Percentiles rank a stretch among this genome's conserved stretches.
These are phyloP conservation scores for Sordariomycetes sp. DNA, from an alignment of 2,329 filamentous ascomycete genomes.

Conservation along the genomic window DNA sequence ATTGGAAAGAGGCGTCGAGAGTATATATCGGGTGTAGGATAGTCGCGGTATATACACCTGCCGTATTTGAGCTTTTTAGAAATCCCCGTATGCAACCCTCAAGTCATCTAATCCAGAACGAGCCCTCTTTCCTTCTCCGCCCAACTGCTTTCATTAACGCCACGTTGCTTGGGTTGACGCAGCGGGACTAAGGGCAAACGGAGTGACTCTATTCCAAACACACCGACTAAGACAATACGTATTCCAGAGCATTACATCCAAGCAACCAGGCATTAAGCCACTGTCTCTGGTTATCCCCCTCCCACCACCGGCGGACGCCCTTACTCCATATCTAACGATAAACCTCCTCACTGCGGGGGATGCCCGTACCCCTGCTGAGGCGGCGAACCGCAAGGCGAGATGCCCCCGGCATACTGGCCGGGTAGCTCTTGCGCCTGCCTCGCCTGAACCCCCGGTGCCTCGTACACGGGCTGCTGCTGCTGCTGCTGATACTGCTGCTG, in stretches of 20 bases:
- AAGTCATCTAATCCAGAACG: no score
- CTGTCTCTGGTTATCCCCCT: no score
- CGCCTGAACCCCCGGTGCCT: not conserved
- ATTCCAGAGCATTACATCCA: not conserved
- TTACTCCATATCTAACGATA: not conserved
- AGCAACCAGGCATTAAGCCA: not conserved
- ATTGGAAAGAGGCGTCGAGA: no score
- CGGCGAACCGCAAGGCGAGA: not conserved
- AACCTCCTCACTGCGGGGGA: not conserved
- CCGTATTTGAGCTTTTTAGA: no score
- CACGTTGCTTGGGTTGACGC: no score
- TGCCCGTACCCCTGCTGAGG: not conserved
- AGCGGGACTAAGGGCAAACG: no score
- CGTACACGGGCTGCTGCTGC: not conserved
- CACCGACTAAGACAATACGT: not conserved
- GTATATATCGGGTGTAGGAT: no score
- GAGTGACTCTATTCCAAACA: not conserved
- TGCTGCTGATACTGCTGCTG: not conserved
- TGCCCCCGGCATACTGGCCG: not conserved
- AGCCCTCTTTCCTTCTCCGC: no score
- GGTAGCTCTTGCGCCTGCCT: conserved; percentile 2
- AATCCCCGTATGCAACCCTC: no score
- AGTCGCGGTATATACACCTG: no score
- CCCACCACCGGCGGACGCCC: not conserved
- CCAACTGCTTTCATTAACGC: no score